phyloP scores from a whole-genome alignment of 1,139 yeast genomes.

The Yarrowia galli region DNA sequence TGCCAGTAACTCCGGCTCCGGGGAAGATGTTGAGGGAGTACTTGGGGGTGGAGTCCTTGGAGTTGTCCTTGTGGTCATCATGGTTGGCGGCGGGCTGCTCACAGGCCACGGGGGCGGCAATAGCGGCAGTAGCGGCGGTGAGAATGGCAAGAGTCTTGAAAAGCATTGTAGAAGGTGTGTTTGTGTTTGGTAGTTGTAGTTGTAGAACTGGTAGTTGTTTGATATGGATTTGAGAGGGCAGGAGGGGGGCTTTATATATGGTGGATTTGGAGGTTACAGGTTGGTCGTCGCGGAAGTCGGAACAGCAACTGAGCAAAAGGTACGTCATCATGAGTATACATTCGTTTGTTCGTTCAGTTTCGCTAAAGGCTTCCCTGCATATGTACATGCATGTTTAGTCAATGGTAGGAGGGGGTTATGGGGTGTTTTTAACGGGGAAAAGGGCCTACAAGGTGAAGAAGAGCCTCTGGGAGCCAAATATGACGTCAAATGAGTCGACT shows the following conservation, averaged over 20 bases:
- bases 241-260: constrained; percentile 16
- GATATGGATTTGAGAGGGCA: neutral
- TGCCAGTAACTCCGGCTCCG: constrained; percentile 26
- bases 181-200: neutral
- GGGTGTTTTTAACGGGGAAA: no score
- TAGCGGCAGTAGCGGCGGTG: constrained; percentile 15
- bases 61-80: neutral
- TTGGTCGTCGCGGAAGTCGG: neutral
- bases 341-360: neutral
- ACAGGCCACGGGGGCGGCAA: constrained; percentile 17
- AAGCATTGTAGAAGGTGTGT: constrained; percentile 9
- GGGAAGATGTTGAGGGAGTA: constrained; percentile 18
- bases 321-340: neutral
- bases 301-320: neutral
- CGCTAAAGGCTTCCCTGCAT: constrained; percentile 1
- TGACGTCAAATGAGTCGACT: neutral
- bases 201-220: no score
- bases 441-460: no score
- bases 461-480: no score
- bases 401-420: no score
- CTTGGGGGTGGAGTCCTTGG: constrained; percentile 6
- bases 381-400: neutral
- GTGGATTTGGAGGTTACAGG: neutral
- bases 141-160: constrained; percentile 19
- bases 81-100: neutral